Evolutionary conservation across 345 rosid species (phyloP).

Genomic region (Lenwebbia sp.): DNA sequence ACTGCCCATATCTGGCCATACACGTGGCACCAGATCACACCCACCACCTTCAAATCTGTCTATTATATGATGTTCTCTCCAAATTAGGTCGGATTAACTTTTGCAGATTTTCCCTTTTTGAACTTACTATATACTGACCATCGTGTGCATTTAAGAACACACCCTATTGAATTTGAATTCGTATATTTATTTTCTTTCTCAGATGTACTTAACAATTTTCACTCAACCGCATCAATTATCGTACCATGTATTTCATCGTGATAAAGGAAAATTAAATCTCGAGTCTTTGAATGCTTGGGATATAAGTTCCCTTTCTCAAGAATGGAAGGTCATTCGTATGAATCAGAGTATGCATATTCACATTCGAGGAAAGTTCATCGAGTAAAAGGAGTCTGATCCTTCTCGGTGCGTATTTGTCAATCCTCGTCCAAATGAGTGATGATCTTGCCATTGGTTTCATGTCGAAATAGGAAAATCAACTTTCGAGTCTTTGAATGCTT

Average conservation of each 20-base stretch:
- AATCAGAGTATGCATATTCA: background rate
- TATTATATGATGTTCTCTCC: background rate
- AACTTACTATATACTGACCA: background rate
- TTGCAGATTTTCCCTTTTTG: background rate
- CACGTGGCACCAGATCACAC: background rate
- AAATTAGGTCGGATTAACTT: background rate
- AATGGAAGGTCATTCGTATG: background rate
- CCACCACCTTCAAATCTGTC: background rate
- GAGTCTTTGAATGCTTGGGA: background rate
- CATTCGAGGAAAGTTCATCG: background rate
- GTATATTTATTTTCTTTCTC: background rate
- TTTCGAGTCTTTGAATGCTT: background rate
- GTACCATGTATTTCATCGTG: accelerated
- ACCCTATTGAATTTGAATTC: background rate
- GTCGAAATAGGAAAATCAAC: background rate
- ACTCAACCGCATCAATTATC: accelerated
- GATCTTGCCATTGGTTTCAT: background rate
- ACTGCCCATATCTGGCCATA: background rate
- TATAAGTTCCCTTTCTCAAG: background rate
- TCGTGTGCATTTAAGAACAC: background rate
- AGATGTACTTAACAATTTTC: background rate
- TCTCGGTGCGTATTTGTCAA: background rate
- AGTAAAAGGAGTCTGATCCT: background rate
- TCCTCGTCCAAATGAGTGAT: background rate
- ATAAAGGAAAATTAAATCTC: background rate